Base-by-base conservation (phyloP, 2,329 filamentous ascomycete species). In the Colletotrichum lupini region DNA sequence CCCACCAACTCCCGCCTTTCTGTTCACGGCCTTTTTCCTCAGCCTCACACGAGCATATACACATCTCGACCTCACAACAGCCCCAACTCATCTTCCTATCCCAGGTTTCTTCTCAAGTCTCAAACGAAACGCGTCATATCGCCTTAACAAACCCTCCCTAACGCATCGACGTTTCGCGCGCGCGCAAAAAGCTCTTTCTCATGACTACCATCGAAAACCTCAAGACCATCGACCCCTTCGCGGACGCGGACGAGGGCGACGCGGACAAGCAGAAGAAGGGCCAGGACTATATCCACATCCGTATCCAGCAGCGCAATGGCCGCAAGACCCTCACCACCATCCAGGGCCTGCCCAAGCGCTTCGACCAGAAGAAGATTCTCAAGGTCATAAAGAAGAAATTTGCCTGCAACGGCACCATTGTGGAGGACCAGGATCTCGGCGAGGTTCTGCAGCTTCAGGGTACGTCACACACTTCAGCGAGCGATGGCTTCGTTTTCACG, bases 311-410 rank as follows among this genome's bases (percentile, higher is more conserved):
- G 69, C 74, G 74, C 68, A 76, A 76, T 75, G 97, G 97, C 92
- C 97, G 97, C 87, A 99, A 99, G 92, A 98, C 97, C 89, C 91
- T 99, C 93, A 99, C 97, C 81, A 99, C 97, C 81, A 95, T 99
- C 82, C 96, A 98, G 91, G 97, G 97, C 86, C 92, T 99, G 81
- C 96, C 97, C 77, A 97, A 96, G 90, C 98, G 98, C 85, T 98
- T 98, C 83, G 96, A 98, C 88, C 95, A 97, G 87, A 98, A 98
- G 92, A 98, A 98, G 89, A 98, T 99, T 84, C 92, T 99, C 82
- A 98, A 98, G 90, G 95, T 97, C 87, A 98, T 98, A 90, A 98
- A 98, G 93, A 98, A 98, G 92, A 97, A 98, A 85, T 76, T 76
- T 60, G 74, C 74, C 65, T 76, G 74, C 74, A 76, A 76, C 73